Evolutionary conservation across 768 basidiomycete genomes (phyloP).

Genomic region (Leccinum arenicola): DNA sequence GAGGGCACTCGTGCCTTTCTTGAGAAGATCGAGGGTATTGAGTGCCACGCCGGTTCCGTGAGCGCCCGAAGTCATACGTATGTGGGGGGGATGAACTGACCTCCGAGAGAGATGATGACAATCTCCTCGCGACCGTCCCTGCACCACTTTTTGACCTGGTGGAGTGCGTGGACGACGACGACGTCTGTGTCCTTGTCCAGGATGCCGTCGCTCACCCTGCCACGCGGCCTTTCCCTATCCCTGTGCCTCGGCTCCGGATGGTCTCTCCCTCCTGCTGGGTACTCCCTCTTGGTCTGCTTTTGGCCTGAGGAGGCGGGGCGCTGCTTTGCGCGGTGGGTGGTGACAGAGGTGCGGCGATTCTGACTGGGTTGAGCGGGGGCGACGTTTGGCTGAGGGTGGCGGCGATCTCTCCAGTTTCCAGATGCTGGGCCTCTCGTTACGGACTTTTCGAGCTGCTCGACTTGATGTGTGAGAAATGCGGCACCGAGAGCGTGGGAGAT

Average conservation of each 20-base stretch:
- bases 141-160: conserved; percentile 82
- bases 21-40: conserved; percentile 88
- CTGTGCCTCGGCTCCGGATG: conserved; percentile 16
- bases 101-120: conserved; percentile 84
- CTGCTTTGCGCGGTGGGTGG: conserved; percentile 20
- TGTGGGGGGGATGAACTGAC: conserved; percentile 39
- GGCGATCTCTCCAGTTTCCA: conserved; percentile 61
- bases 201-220: conserved; percentile 28
- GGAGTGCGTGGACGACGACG: conserved; percentile 70
- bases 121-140: conserved; percentile 73
- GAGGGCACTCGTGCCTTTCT: conserved; percentile 79
- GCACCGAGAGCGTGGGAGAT: conserved; percentile 88
- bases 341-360: conserved; percentile 18
- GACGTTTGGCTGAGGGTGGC: conserved; percentile 25
- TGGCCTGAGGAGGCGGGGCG: conserved; percentile 18
- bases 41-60: conserved; percentile 50
- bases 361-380: conserved; percentile 10
- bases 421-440: conserved; percentile 52
- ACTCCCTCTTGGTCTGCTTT: conserved; percentile 25
- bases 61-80: conserved; percentile 2
- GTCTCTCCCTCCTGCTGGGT: conserved; percentile 20
- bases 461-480: conserved; percentile 84
- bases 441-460: conserved; percentile 82
- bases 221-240: conserved; percentile 19
- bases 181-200: conserved; percentile 65